Evolutionary conservation across 202 grass and related monocot species (phyloP).

Genomic region (Digitaria exilis): DNA sequence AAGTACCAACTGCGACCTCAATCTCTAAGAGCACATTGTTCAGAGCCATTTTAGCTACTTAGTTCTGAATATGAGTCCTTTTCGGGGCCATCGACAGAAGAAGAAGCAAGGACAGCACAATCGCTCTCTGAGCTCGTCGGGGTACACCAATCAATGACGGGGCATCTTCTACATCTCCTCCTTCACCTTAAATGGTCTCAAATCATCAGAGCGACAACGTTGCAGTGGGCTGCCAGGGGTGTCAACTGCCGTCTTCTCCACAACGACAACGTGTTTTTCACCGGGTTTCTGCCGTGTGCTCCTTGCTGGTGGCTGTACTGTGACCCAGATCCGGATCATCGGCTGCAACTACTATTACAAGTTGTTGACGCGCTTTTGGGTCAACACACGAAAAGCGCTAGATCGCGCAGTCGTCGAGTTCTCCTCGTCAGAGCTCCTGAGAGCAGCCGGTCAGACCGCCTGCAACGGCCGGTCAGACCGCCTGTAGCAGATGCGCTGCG

Average conservation of each 20-base stretch:
- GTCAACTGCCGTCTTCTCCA: not conserved
- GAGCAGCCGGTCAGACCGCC: too few species aligned
- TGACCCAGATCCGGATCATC: too few species aligned
- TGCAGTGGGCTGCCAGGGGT: not conserved
- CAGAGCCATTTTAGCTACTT: not conserved
- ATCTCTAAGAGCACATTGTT: not conserved
- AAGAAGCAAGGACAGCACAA: not conserved
- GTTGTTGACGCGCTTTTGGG: too few species aligned
- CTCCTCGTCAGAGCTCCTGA: too few species aligned
- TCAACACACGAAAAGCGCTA: too few species aligned
- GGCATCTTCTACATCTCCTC: not conserved
- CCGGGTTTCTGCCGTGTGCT: not conserved
- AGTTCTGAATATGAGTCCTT: not conserved
- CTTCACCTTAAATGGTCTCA: conserved; percentile 4
- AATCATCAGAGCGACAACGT: not conserved
- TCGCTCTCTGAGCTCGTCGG: conserved; percentile 29
- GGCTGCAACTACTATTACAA: too few species aligned
- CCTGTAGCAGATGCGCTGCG: too few species aligned
- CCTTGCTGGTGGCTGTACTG: too few species aligned
- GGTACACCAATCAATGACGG: conserved; percentile 26
- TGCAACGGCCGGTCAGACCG: too few species aligned
- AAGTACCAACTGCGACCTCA: not conserved
- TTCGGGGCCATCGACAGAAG: not conserved
- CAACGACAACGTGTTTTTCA: not conserved
- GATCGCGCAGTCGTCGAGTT: too few species aligned